Evolutionary conservation across 306 rosid species (phyloP), one percentile per base, ranked within the genome.

Genomic region (Acacia crassicarpa): DNA sequence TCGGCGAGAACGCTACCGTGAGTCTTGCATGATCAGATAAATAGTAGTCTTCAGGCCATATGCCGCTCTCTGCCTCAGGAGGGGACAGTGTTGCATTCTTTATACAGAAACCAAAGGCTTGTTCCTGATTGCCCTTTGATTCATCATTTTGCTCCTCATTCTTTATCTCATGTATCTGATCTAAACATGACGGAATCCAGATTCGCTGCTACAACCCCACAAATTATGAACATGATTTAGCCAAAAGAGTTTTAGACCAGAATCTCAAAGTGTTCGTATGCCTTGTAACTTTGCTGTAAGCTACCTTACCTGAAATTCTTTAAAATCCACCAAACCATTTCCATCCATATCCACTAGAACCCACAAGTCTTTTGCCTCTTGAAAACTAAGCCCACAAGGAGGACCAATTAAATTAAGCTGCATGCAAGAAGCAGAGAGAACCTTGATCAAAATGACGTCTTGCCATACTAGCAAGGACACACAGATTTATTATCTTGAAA

Each of bases 11-110:
- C 0, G 91, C 97, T 75, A 93, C 98, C 0, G 98, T 94, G 54
- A 94, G 97, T 44, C 94, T 87, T 30, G 98, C 98, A 72, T 94
- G 98, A 84, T 94, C 98, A 4, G 98, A 94, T 44, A 94, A 97
- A 35, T 89, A 91, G 76, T 91, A 94, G 82, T 94, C 90, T 40
- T 94, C 97, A 2, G 98, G 98, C 98, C 98, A 94, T 49, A 85
- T 88, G 78, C 98, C 98, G 80, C 84, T 93, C 93, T 94, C 98
- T 46, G 86, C 97, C 77, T 94, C 98, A 17, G 97, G 91, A 80
- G 98, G 98, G 83, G 86, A 94, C 66, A 94, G 75, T 49, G 91
- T 97, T 43, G 98, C 98, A 49, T 94, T 88, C 83, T 94, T 89
- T 1, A 94, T 89, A 46, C 91, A 88, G 49, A 94, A 94, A 67